Evolutionary conservation across 2,329 filamentous ascomycete genomes (phyloP), one percentile per base, ranked within the genome.

Genomic region (Hortaea werneckii): DNA sequence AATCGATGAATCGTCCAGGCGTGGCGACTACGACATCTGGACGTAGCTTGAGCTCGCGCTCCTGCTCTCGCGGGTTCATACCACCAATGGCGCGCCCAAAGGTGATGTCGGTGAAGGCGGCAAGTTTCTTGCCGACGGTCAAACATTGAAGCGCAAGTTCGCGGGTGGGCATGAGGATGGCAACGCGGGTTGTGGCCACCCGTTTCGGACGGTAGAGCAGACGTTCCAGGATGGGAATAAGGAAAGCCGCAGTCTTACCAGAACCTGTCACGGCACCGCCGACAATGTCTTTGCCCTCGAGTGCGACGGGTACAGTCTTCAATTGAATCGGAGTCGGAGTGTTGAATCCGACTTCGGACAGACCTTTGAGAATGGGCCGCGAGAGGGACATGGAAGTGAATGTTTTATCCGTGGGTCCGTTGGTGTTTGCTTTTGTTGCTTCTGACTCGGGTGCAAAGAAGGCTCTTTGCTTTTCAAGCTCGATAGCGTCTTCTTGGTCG

Each of bases 21-120:
- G 94, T 98, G 5, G 89, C 92, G 62, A 98, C 95, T 51, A 98
- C 89, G 26, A 98, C 87, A 67, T 98, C 92, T 0, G 94, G 92
- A 12, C 92, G 77, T 51, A 87, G 78, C 54, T 90, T 87, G 50
- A 98, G 73, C 54, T 94, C 84, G 13, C 83, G 80, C 67, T 98
- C 94, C 63, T 98, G 92, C 40, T 90, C 83, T 57, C 94, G 89
- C 34, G 94, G 74, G 63, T 88, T 95, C 61, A 95, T 81, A 74
- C 92, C 92, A 76, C 92, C 92, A 20, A 96, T 88, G 10, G 94
- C 83, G 52, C 95, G 78, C 57, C 87, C 90, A 63, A 98, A 95
- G 44, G 92, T 95, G 69, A 98, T 92, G 63, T 95, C 89, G 1
- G 92, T 96, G 62, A 85, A 87, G 5, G 82, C 83, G 4, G 92